Percentiles rank a stretch among this genome's conserved stretches.
phyloP scores from a whole-genome alignment of 257 asterid genomes.

The Solanum tacnaense region DNA sequence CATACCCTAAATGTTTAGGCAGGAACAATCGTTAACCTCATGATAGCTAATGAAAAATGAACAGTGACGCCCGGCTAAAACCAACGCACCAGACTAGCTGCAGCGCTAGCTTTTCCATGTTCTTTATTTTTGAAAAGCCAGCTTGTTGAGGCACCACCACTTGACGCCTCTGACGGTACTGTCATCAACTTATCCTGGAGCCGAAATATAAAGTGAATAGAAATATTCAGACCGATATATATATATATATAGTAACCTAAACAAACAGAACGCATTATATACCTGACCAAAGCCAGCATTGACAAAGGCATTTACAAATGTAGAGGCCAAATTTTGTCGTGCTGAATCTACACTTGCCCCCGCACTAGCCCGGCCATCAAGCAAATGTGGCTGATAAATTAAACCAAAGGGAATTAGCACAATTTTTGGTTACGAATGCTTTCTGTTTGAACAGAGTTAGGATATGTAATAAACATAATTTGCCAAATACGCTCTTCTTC shows the following conservation, averaged over 20 bases:
- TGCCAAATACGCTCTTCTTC: neutral
- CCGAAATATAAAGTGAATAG: neutral
- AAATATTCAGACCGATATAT: neutral
- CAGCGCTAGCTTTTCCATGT: slow-evolving; percentile 94
- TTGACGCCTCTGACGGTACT: slow-evolving; percentile 62
- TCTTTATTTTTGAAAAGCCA: slow-evolving; percentile 96
- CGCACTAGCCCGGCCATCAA: slow-evolving; percentile 87
- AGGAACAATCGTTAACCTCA: neutral
- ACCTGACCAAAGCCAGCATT: slow-evolving; percentile 99
- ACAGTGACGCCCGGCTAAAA: neutral
- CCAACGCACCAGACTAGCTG: slow-evolving; percentile 77
- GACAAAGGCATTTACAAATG: slow-evolving; percentile 95
- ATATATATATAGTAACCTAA: neutral
- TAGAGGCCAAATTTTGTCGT: slow-evolving; percentile 92
- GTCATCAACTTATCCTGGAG: slow-evolving; percentile 88
- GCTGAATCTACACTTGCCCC: slow-evolving; percentile 94
- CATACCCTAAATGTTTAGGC: slow-evolving; percentile 58
- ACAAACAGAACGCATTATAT: neutral
- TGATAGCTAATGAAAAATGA: neutral
- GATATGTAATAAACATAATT: neutral
- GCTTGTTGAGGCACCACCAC: slow-evolving; percentile 64
- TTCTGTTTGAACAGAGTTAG: neutral
- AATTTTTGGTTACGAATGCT: neutral
- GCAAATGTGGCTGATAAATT: slow-evolving; percentile 69
- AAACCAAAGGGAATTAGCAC: neutral